A percentile compares a stretch with the other conserved stretches of the same genome.
Conservation (phyloP, 768 basidiomycete genomes). For the Cyathus striatus region DNA sequence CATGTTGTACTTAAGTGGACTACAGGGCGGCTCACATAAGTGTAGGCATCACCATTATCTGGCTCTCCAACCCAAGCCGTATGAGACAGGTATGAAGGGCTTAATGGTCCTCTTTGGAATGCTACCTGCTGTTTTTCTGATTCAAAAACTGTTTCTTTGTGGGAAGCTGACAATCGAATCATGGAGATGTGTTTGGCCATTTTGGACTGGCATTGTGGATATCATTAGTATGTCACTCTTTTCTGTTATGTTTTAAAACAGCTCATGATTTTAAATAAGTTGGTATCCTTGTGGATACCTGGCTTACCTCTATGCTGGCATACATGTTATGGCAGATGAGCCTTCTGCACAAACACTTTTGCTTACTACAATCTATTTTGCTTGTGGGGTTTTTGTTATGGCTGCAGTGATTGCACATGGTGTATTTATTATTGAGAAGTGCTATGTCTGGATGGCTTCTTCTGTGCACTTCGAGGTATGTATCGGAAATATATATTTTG, state of each 20-base stretch:
- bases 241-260: background rate
- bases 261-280: background rate
- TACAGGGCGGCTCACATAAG: constrained; percentile 6
- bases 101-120: constrained; percentile 1
- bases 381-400: constrained; percentile 8
- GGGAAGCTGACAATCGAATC: too few species aligned
- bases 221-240: constrained; percentile 1
- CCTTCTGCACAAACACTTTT: constrained; percentile 1
- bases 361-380: constrained; percentile 6
- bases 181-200: background rate
- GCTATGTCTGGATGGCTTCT: background rate
- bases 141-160: constrained; percentile 7
- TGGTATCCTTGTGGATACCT: constrained; percentile 6
- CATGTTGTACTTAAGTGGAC: background rate
- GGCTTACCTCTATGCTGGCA: constrained; percentile 5
- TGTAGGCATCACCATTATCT: constrained; percentile 8
- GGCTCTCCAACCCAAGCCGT: constrained; percentile 4
- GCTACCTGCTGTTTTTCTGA: constrained; percentile 2
- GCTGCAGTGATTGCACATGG: constrained; percentile 5
- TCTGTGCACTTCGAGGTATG: constrained; percentile 6
- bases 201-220: background rate
- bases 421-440: constrained; percentile 3
- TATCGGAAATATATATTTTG: too few species aligned
- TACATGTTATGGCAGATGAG: constrained; percentile 7
- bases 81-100: background rate